Percentiles rank a stretch among this genome's conserved stretches.
phyloP scores from a whole-genome alignment of 2,329 filamentous ascomycete genomes.

The Diaporthe humulicola region DNA sequence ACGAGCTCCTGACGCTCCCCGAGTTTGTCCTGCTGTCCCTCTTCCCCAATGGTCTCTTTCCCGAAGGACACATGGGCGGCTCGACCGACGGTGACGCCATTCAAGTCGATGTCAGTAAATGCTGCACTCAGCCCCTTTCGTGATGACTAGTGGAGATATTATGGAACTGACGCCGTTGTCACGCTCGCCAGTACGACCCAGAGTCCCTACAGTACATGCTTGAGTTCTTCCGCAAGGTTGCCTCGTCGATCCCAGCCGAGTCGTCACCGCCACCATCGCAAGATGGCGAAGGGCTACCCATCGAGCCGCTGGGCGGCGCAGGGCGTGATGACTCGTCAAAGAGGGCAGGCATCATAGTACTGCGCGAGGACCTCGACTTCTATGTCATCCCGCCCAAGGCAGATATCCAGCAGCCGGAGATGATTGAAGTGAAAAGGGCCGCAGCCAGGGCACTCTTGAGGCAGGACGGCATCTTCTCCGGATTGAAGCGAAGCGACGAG shows the following conservation, averaged over 20 bases:
- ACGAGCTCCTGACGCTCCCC: constrained; percentile 93
- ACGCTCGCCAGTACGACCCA: constrained; percentile 84
- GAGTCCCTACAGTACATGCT: constrained; percentile 98
- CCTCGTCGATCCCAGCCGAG: constrained; percentile 91
- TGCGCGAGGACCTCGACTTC: constrained; percentile 96
- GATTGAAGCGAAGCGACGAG: constrained; percentile 94
- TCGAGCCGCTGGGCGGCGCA: constrained; percentile 78
- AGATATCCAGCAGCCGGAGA: constrained; percentile 88
- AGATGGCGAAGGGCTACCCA: constrained; percentile 74
- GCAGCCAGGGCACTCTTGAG: constrained; percentile 87
- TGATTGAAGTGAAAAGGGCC: constrained; percentile 96
- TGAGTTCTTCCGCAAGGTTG: constrained; percentile 96
- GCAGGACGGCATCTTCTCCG: constrained; percentile 96
- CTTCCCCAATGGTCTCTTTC: constrained; percentile 97
- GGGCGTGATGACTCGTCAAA: constrained; percentile 82
- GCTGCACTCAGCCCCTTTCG: not conserved
- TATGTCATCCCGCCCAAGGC: constrained; percentile 91
- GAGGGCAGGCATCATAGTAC: constrained; percentile 96
- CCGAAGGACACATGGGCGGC: constrained; percentile 94
- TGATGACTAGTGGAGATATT: constrained; percentile 37
- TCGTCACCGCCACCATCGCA: constrained; percentile 75
- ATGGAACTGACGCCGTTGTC: not conserved
- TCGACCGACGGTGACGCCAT: constrained; percentile 95
- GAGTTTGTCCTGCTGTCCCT: constrained; percentile 98
- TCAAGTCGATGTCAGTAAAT: constrained; percentile 84